Conservation (phyloP, 2,329 filamentous ascomycete species). For the Xylariaceae sp. region DNA sequence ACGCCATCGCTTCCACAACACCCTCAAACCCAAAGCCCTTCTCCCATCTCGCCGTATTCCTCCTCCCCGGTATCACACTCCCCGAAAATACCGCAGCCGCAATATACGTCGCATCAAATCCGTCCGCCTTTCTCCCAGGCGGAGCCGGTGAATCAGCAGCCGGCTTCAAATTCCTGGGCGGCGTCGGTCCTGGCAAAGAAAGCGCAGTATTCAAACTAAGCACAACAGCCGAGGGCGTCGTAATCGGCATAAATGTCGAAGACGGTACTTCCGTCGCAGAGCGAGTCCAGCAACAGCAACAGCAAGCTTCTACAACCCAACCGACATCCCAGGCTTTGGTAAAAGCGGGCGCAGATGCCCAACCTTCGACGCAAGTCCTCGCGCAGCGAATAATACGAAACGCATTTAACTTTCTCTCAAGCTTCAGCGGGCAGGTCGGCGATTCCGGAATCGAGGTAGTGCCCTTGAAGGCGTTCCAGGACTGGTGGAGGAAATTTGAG, state of each 20-base stretch:
- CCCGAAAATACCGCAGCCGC: conserved; percentile 77
- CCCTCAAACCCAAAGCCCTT: conserved; percentile 48
- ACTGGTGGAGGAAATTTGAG: conserved; percentile 99
- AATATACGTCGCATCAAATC: conserved; percentile 71
- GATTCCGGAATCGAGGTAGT: conserved; percentile 75
- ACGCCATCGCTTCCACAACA: conserved; percentile 48
- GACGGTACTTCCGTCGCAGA: conserved; percentile 66
- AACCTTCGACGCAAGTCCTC: conserved; percentile 69
- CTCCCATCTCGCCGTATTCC: conserved; percentile 83
- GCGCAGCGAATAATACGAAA: conserved; percentile 95
- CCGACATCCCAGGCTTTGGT: conserved; percentile 4
- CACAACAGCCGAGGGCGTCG: conserved; percentile 45
- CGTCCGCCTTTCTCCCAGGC: conserved; percentile 33
- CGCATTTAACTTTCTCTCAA: conserved; percentile 92
- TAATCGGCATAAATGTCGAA: conserved; percentile 82
- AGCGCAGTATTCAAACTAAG: conserved; percentile 82
- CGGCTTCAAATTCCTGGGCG: conserved; percentile 82
- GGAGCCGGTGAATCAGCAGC: conserved; percentile 40
- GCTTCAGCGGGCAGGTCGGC: conserved; percentile 68
- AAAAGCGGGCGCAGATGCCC: conserved; percentile 12
- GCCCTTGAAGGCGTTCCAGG: conserved; percentile 90
- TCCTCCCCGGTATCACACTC: conserved; percentile 74
- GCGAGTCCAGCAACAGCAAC: conserved; percentile 31
- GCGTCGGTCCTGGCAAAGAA: conserved; percentile 84
- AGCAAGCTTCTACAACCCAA: conserved; percentile 5